A percentile compares a stretch with the other conserved stretches of the same genome.
Conservation (phyloP, 441 rosid species). For the Melastoma candidum region DNA sequence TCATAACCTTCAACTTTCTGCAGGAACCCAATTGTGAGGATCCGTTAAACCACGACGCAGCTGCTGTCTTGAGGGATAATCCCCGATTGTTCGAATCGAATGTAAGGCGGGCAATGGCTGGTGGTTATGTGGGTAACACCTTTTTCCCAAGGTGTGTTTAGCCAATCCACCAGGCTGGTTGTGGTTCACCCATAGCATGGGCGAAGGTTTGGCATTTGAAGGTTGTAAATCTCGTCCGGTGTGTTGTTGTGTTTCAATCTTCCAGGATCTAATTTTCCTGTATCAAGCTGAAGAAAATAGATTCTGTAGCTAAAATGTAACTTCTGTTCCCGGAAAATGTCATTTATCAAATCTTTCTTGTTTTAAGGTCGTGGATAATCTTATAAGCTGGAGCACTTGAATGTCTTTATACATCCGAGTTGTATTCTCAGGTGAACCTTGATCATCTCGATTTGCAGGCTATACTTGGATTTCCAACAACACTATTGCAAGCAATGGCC, state of each 20-base stretch:
- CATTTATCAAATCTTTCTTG: too few relatives aligned
- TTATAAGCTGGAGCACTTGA: too few relatives aligned
- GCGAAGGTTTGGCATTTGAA: constrained; percentile 8
- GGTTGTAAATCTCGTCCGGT: constrained; percentile 19
- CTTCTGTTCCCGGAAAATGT: too few relatives aligned
- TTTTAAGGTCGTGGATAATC: too few relatives aligned
- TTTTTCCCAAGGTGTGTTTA: constrained; percentile 37
- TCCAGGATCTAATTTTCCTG: too few relatives aligned
- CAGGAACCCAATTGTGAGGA: constrained; percentile 37
- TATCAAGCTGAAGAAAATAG: too few relatives aligned
- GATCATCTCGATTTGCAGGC: too few relatives aligned
- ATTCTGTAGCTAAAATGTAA: too few relatives aligned
- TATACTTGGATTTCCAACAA: too few relatives aligned
- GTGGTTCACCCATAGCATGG: not conserved
- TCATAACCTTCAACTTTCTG: constrained; percentile 8
- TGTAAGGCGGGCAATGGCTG: constrained; percentile 45
- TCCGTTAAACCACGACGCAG: constrained; percentile 42
- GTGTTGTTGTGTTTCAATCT: constrained; percentile 10
- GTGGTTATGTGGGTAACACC: constrained; percentile 41
- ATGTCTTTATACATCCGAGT: too few relatives aligned
- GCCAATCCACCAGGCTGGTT: constrained; percentile 3
- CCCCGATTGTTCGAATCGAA: constrained; percentile 40
- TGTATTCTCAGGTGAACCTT: too few relatives aligned
- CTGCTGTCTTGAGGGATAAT: constrained; percentile 37
- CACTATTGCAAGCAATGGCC: too few relatives aligned